Percentiles rank a stretch among this genome's conserved stretches.
Evolutionary conservation across 2,329 filamentous ascomycete species (phyloP).

Genomic region (Cadophora luteo-olivacea): DNA sequence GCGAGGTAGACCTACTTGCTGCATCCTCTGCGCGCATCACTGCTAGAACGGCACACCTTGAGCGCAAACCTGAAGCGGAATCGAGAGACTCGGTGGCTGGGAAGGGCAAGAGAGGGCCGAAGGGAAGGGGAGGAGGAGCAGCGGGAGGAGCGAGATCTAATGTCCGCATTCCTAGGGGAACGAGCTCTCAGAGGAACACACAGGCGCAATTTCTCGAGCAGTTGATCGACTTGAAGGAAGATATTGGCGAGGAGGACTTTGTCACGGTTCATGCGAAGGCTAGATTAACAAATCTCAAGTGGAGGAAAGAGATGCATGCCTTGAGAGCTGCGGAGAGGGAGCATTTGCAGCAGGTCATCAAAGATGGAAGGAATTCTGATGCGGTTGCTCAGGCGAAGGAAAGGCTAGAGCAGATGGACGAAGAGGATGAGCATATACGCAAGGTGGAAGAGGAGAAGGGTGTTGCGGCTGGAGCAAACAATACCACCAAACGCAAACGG

Average conservation of each 20-base stretch:
- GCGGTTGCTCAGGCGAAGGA: slow-evolving; percentile 26
- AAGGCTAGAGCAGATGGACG: slow-evolving; percentile 36
- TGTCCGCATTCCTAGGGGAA: slow-evolving; percentile 38
- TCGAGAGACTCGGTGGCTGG: neutral
- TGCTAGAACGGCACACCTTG: slow-evolving; percentile 68
- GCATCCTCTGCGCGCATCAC: slow-evolving; percentile 73
- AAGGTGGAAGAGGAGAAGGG: slow-evolving; percentile 17
- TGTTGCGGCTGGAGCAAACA: neutral
- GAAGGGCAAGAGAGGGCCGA: slow-evolving; percentile 32
- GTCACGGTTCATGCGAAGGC: slow-evolving; percentile 64
- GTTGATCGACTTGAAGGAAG: slow-evolving; percentile 68
- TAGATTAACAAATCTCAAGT: slow-evolving; percentile 38
- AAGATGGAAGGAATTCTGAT: slow-evolving; percentile 8
- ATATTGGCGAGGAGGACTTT: slow-evolving; percentile 68
- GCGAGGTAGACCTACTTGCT: slow-evolving; percentile 73
- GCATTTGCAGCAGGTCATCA: slow-evolving; percentile 29
- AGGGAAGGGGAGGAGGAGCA: neutral
- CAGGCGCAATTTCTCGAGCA: slow-evolving; percentile 67
- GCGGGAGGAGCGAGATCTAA: slow-evolving; percentile 18
- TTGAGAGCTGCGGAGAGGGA: slow-evolving; percentile 33
- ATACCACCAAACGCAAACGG: slow-evolving; percentile 18
- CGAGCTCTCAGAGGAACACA: slow-evolving; percentile 46
- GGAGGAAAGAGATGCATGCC: slow-evolving; percentile 33
- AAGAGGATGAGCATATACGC: slow-evolving; percentile 12
- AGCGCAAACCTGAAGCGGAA: slow-evolving; percentile 39